Evolutionary conservation across 352 stramenopile genomes (phyloP).

Genomic region (Phytophthora quininea): DNA sequence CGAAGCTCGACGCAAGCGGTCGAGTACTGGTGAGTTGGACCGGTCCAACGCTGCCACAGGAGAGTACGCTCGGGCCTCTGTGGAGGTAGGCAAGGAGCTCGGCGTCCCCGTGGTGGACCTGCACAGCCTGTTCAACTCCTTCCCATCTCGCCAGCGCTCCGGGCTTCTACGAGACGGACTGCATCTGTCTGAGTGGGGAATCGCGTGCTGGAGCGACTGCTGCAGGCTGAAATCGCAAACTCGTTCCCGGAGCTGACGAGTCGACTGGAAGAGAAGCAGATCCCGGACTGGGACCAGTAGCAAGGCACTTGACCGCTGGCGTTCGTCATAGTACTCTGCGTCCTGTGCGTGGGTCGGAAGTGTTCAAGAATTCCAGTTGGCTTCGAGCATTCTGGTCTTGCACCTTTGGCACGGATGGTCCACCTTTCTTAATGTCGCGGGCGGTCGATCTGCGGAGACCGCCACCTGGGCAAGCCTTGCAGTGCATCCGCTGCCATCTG

Average conservation of each 20-base stretch:
- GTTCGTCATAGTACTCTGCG: background rate
- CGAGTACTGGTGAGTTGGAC: slow-evolving; percentile 29
- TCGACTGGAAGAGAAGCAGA: slow-evolving; percentile 11
- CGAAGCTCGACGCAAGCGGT: slow-evolving; percentile 14
- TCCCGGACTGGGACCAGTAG: slow-evolving; percentile 27
- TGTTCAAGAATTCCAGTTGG: no score
- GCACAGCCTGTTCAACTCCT: slow-evolving; percentile 46
- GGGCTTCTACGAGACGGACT: slow-evolving; percentile 50
- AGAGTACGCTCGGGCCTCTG: slow-evolving; percentile 46
- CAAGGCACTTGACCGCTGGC: background rate
- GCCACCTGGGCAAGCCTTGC: background rate
- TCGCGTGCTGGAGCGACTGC: slow-evolving; percentile 39
- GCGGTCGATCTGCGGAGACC: background rate
- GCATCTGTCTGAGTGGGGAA: slow-evolving; percentile 55
- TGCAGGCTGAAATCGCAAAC: slow-evolving; percentile 35
- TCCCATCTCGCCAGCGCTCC: slow-evolving; percentile 33
- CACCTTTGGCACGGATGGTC: no score
- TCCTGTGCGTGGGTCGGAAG: background rate
- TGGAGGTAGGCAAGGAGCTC: slow-evolving; percentile 31
- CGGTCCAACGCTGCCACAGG: slow-evolving; percentile 43
- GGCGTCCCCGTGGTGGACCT: slow-evolving; percentile 45
- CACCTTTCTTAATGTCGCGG: no score
- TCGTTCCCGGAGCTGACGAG: slow-evolving; percentile 25
- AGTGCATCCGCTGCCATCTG: background rate
- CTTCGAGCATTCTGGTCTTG: no score